A percentile compares a stretch with the other conserved stretches of the same genome.
These are phyloP conservation scores for Phoenix dactylifera DNA, from an alignment of 176 grass and related monocot species.

Conservation along the genomic window DNA sequence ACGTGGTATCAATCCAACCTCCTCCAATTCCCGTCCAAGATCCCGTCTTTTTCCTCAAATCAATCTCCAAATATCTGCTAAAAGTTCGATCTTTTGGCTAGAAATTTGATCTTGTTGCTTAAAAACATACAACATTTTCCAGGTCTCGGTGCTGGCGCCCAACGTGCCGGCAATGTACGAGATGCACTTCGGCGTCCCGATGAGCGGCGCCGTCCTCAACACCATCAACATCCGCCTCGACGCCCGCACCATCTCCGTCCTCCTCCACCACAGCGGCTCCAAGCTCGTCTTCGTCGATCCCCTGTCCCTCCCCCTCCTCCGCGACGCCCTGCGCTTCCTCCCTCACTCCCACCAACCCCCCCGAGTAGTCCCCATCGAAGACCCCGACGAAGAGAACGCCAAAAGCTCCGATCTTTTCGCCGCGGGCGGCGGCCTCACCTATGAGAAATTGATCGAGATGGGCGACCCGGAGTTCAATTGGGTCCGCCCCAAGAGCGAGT, in stretches of 20 bases:
- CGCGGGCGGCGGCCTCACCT: conserved; percentile 20
- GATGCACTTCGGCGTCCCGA: conserved; percentile 80
- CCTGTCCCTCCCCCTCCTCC: conserved; percentile 27
- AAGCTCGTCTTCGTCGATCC: conserved; percentile 62
- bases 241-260: conserved; percentile 58
- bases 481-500: conserved; percentile 56
- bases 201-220: conserved; percentile 90
- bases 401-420: not conserved
- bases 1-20: conserved; percentile 33
- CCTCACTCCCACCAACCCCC: conserved; percentile 24
- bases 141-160: conserved; percentile 71
- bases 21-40: not conserved
- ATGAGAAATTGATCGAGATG: conserved; percentile 44
- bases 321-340: conserved; percentile 37
- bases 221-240: conserved; percentile 83
- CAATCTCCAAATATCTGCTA: no score
- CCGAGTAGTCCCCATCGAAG: conserved; percentile 55
- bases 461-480: conserved; percentile 60
- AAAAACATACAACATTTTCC: no score
- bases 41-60: not conserved
- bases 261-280: conserved; percentile 54
- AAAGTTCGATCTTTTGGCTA: not conserved
- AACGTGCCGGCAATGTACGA: conserved; percentile 96
- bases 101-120: not conserved
- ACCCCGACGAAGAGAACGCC: conserved; percentile 33